phyloP scores from a whole-genome alignment of 257 asterid genomes.

The Primulina tabacum region DNA sequence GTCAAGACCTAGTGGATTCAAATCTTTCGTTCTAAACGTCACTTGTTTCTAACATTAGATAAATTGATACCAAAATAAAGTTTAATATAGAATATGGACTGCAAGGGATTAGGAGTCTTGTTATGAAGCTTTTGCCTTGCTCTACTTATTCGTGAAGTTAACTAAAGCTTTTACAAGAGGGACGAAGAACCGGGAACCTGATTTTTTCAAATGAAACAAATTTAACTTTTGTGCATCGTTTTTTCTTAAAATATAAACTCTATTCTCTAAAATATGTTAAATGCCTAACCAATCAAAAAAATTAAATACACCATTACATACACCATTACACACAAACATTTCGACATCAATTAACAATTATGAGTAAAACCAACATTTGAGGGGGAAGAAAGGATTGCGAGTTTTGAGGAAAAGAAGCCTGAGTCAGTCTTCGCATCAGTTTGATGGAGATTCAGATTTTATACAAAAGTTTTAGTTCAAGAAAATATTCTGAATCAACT shows the following conservation, averaged over 20 bases:
- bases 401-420: not conserved
- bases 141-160: not conserved
- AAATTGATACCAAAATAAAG: not conserved
- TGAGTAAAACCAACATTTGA: not conserved
- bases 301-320: not conserved
- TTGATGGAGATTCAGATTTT: not conserved
- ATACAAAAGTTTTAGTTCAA: not conserved
- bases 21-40: not conserved
- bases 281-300: not conserved
- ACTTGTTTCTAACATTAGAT: not conserved
- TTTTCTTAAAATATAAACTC: no score
- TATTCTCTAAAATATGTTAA: not conserved
- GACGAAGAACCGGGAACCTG: no score
- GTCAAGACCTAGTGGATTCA: not conserved
- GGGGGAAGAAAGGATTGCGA: not conserved
- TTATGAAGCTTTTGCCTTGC: not conserved
- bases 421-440: not conserved
- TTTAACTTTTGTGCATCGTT: no score
- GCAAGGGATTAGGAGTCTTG: not conserved
- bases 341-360: no score
- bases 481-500: not conserved
- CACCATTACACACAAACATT: no score
- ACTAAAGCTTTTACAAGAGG: not conserved
- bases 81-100: not conserved
- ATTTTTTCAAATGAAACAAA: no score